These are phyloP conservation scores for Artemisia argyi DNA, from an alignment of 129 eudicot genomes.

Conservation along the genomic window DNA sequence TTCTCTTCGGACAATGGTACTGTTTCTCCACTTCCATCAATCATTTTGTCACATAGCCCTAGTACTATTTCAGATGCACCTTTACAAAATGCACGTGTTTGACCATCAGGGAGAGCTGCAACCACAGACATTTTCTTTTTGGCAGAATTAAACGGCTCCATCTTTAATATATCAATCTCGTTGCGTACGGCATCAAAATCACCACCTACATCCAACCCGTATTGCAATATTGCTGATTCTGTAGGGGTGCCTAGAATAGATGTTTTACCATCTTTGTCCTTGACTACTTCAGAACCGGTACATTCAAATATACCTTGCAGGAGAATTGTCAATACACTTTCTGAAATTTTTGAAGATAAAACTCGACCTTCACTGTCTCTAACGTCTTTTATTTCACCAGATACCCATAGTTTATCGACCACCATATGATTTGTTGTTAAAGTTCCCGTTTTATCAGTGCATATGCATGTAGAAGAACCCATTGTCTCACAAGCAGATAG, in stretches of 20 bases:
- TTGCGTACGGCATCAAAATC: conserved; percentile 56
- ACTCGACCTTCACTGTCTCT: conserved; percentile 28
- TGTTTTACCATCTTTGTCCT: conserved; percentile 51
- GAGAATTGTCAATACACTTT: conserved; percentile 40
- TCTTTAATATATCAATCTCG: conserved; percentile 37
- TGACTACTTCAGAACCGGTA: conserved; percentile 78
- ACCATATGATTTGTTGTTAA: conserved; percentile 91
- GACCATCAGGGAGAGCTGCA: conserved; percentile 63
- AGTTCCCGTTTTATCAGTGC: conserved; percentile 91
- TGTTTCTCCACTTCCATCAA: conserved; percentile 49
- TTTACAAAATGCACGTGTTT: conserved; percentile 68
- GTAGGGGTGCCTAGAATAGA: conserved; percentile 77
- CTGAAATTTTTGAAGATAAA: conserved; percentile 38
- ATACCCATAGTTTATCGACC: conserved; percentile 67
- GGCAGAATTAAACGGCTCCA: conserved; percentile 83
- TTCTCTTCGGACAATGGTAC: conserved; percentile 53
- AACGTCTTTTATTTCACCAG: conserved; percentile 47
- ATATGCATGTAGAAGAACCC: conserved; percentile 81
- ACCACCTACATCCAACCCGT: conserved; percentile 61
- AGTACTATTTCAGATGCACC: conserved; percentile 89
- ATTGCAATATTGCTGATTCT: conserved; percentile 83
- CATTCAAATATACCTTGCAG: conserved; percentile 70
- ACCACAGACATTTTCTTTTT: conserved; percentile 89
- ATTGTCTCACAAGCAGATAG: conserved; percentile 92
- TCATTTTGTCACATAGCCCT: conserved; percentile 52